Conservation (phyloP, 371 early-diverging fungal genomes). For the Lichtheimia hyalospora region DNA sequence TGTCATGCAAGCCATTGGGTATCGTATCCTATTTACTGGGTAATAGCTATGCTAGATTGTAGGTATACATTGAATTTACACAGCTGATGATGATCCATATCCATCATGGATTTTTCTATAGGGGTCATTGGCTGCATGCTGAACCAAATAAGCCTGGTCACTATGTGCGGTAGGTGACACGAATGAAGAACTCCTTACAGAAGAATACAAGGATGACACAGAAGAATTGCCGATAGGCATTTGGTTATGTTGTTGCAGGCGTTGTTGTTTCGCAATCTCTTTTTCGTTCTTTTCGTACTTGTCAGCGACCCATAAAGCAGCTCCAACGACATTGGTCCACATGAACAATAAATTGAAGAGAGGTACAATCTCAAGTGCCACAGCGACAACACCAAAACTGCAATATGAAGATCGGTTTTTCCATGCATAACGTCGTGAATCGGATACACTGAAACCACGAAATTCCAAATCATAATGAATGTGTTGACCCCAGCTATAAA, state of each 20-base stretch:
- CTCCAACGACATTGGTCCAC: slow-evolving; percentile 78
- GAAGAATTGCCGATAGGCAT: slow-evolving; percentile 10
- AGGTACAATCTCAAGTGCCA: slow-evolving; percentile 66
- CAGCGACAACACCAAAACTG: slow-evolving; percentile 64
- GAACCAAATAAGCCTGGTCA: slow-evolving; percentile 16
- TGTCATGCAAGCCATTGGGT: no score
- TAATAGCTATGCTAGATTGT: no score
- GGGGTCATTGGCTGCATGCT: slow-evolving; percentile 2
- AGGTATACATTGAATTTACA: neutral
- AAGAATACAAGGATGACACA: slow-evolving; percentile 19
- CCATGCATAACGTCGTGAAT: slow-evolving; percentile 51
- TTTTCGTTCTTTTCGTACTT: slow-evolving; percentile 52
- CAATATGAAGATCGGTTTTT: slow-evolving; percentile 38
- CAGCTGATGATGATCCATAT: slow-evolving; percentile 18
- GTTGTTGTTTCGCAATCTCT: slow-evolving; percentile 15
- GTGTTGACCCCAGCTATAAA: slow-evolving; percentile 50
- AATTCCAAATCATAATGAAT: slow-evolving; percentile 59
- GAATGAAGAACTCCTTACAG: slow-evolving; percentile 16
- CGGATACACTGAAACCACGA: slow-evolving; percentile 49
- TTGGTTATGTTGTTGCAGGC: slow-evolving; percentile 6
- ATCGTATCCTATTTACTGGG: no score
- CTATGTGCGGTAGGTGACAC: slow-evolving; percentile 18
- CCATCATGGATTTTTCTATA: slow-evolving; percentile 7
- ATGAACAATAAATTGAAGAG: slow-evolving; percentile 67
- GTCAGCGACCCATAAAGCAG: slow-evolving; percentile 74